These are phyloP conservation scores for Chamaecrista fasciculata DNA, from an alignment of 306 rosid species.

Conservation along the genomic window DNA sequence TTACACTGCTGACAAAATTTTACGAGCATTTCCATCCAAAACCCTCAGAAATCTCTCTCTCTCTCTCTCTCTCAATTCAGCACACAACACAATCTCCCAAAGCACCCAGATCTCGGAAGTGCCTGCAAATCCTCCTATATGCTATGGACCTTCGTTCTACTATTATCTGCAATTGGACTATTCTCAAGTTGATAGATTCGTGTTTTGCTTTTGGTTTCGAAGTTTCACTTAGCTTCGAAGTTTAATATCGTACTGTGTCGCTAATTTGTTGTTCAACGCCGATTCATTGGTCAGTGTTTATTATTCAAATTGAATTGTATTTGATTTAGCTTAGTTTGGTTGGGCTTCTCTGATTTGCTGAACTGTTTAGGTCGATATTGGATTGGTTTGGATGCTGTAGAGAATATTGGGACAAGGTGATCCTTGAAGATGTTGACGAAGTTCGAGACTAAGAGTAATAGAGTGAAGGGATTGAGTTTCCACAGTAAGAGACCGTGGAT, in stretches of 20 bases:
- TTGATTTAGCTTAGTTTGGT: not conserved
- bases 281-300: not conserved
- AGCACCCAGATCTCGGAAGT: not conserved
- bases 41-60: not conserved
- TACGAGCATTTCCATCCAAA: not conserved
- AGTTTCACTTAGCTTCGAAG: constrained; percentile 10
- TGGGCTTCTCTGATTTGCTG: not conserved
- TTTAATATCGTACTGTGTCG: not conserved
- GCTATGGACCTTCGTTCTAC: not conserved
- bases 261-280: not conserved
- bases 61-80: not conserved
- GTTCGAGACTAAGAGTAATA: constrained; percentile 94
- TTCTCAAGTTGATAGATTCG: not conserved
- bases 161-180: not conserved
- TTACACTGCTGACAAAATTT: not conserved
- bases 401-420: not conserved
- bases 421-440: constrained; percentile 78
- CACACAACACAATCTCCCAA: not conserved
- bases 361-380: not conserved
- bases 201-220: not conserved
- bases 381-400: not conserved
- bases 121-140: not conserved
- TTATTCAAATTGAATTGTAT: not conserved
- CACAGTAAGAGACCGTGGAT: constrained; percentile 95
- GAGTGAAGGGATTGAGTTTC: constrained; percentile 98